Conservation (phyloP, 148 eudicot genomes). For the Euryodendron excelsum region DNA sequence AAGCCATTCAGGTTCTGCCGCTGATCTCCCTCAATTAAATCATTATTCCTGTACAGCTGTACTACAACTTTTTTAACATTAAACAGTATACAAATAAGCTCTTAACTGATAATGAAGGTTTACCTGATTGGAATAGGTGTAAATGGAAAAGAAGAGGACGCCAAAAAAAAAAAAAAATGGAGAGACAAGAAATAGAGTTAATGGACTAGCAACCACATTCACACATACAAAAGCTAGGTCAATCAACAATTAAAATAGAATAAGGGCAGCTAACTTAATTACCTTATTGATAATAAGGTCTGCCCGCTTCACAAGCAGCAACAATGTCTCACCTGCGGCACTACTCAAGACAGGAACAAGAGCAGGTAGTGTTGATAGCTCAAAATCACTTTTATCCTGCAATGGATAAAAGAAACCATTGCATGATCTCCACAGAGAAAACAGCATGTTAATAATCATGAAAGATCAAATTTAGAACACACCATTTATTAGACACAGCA, state of each 20-base stretch:
- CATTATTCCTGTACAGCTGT: background rate
- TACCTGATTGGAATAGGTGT: background rate
- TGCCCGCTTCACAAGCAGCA: slow-evolving; percentile 92
- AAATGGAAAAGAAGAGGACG: background rate
- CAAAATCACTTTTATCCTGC: slow-evolving; percentile 95
- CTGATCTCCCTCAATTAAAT: background rate
- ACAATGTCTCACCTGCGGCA: slow-evolving; percentile 87
- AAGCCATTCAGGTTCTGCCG: background rate
- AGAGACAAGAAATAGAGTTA: background rate
- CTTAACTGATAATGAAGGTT: background rate
- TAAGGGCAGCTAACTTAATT: slow-evolving; percentile 9
- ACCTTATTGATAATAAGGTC: slow-evolving; percentile 91
- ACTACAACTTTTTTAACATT: background rate
- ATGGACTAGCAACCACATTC: background rate
- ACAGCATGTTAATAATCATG: background rate
- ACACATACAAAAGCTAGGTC: background rate
- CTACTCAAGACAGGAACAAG: slow-evolving; percentile 85
- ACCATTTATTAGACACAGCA: slow-evolving; percentile 4
- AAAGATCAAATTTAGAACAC: background rate
- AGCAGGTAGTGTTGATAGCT: slow-evolving; percentile 91
- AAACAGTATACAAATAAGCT: background rate
- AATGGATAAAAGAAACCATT: slow-evolving; percentile 1
- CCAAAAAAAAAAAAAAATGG: background rate
- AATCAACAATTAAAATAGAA: background rate
- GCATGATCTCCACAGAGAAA: background rate